Percentiles rank a stretch among this genome's conserved stretches.
phyloP scores from a whole-genome alignment of 2,329 filamentous ascomycete genomes.

The Hypoxylon sp. region DNA sequence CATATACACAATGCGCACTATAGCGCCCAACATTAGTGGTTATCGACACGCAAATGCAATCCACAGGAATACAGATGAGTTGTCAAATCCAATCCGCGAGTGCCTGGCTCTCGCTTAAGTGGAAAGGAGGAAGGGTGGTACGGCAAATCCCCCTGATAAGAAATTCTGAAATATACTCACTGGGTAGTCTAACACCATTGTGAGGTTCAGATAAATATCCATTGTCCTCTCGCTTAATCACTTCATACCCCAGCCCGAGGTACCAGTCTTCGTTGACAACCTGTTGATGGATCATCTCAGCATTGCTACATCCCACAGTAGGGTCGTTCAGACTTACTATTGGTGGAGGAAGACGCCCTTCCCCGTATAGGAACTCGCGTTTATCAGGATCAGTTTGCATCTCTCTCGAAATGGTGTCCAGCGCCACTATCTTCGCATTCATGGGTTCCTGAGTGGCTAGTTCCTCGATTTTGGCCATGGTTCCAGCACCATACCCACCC shows the following conservation, averaged over 20 bases:
- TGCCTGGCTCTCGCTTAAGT: not conserved
- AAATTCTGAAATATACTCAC: conserved; percentile 23
- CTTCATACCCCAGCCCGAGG: conserved; percentile 39
- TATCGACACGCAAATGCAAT: conserved; percentile 3
- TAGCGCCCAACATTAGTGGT: conserved; percentile 17
- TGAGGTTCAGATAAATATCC: conserved; percentile 31
- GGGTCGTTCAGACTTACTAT: conserved; percentile 35
- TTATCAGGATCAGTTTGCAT: conserved; percentile 42
- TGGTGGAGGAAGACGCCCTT: conserved; percentile 41
- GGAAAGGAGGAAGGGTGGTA: conserved; percentile 14
- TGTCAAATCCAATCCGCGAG: not conserved
- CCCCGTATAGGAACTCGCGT: conserved; percentile 41
- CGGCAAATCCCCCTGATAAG: conserved; percentile 8
- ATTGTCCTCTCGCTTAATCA: conserved; percentile 32
- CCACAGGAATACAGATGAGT: conserved; percentile 9
- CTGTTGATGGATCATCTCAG: conserved; percentile 29
- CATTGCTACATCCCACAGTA: conserved; percentile 6
- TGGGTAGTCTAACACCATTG: conserved; percentile 26
- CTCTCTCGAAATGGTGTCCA: conserved; percentile 49
- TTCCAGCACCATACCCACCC: conserved; percentile 48
- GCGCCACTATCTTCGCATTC: conserved; percentile 46
- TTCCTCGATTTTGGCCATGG: conserved; percentile 49
- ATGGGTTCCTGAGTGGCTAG: conserved; percentile 46
- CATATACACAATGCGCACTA: conserved; percentile 41
- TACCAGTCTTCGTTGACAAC: conserved; percentile 44